Conservation (phyloP, 495 filamentous ascomycete species). For the Neurospora sublineolata region DNA sequence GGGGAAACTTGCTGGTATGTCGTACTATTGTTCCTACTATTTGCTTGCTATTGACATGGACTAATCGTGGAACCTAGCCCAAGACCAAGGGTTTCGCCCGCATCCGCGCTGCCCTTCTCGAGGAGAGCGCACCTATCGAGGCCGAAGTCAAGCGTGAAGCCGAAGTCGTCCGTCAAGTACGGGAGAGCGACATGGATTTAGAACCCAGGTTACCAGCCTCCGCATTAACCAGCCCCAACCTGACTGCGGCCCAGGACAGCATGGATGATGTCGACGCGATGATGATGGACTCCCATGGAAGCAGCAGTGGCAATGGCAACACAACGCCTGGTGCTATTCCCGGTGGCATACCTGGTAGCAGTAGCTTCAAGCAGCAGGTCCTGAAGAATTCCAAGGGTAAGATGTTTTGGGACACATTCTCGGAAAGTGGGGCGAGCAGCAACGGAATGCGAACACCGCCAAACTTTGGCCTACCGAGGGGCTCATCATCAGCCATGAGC, state of each 20-base stretch:
- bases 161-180: conserved; percentile 87
- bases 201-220: conserved; percentile 32
- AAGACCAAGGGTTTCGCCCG: conserved; percentile 93
- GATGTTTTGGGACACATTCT: conserved; percentile 73
- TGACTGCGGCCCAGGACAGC: conserved; percentile 28
- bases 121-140: conserved; percentile 79
- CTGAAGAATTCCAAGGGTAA: conserved; percentile 57
- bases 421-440: conserved; percentile 38
- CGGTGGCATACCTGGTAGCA: conserved; percentile 10
- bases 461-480: conserved; percentile 37
- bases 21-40: neutral
- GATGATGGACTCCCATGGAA: conserved; percentile 41
- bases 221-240: conserved; percentile 39
- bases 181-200: conserved; percentile 54
- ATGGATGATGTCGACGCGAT: conserved; percentile 49
- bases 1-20: conserved; percentile 78
- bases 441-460: conserved; percentile 46
- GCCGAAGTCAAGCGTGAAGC: conserved; percentile 84
- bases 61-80: conserved; percentile 37
- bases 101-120: conserved; percentile 76
- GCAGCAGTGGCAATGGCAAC: conserved; percentile 28
- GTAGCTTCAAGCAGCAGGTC: conserved; percentile 61
- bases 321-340: conserved; percentile 21
- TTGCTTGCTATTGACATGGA: conserved; percentile 1
- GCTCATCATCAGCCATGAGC: conserved; percentile 51